phyloP scores from a whole-genome alignment of 305 asterid genomes.

The Plantago coronopus region DNA sequence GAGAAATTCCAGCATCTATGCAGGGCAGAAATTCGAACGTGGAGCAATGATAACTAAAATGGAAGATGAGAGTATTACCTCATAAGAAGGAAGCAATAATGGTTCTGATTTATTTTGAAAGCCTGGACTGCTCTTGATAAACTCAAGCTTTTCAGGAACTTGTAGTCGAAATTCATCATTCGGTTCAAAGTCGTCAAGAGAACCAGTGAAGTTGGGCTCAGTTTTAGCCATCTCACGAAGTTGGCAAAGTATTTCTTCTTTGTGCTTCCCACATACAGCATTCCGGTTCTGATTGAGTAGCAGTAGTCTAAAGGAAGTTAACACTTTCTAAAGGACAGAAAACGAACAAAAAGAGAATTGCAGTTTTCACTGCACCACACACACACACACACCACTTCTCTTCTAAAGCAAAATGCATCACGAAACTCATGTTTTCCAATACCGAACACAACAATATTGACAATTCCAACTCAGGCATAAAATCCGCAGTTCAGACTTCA shows the following conservation, averaged over 20 bases:
- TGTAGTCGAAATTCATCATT: conserved; percentile 28
- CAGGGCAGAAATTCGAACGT: background rate
- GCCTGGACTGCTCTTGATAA: conserved; percentile 28
- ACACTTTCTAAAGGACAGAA: conserved; percentile 12
- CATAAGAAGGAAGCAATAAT: conserved; percentile 35
- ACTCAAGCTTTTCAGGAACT: conserved; percentile 31
- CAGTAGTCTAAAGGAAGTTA: conserved; percentile 25
- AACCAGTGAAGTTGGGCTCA: conserved; percentile 54
- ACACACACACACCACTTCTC: background rate
- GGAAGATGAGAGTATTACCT: conserved; percentile 36
- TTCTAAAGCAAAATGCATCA: background rate
- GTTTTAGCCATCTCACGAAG: conserved; percentile 66
- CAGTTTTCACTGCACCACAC: background rate
- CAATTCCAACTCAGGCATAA: too few species aligned
- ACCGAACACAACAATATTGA: too few species aligned
- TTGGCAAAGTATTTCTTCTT: conserved; percentile 72
- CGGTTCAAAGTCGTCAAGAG: conserved; percentile 39
- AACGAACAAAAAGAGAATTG: conserved; percentile 10
- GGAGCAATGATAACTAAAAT: background rate
- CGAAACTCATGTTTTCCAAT: too few species aligned
- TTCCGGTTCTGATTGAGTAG: conserved; percentile 69
- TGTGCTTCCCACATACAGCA: conserved; percentile 75
- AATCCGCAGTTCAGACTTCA: too few species aligned
- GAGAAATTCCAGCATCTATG: background rate
- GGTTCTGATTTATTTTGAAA: conserved; percentile 33